Conservation (phyloP, 1,284 basidiomycete species). For the Amylostereum areolatum region DNA sequence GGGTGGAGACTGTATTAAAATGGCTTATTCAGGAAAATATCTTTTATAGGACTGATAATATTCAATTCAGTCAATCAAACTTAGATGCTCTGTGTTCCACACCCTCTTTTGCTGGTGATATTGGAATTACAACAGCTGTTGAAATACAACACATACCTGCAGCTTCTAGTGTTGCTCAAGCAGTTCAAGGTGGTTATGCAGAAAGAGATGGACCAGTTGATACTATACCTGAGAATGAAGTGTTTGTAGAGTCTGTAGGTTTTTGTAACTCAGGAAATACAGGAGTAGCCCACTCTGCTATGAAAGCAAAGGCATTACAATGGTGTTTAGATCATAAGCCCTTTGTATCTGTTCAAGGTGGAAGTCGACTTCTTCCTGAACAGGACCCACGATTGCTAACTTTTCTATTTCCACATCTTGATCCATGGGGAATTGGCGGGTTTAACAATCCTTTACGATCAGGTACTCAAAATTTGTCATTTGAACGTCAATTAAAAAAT, state of each 20-base stretch:
- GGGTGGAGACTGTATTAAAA: too few relatives aligned
- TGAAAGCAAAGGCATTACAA: not conserved
- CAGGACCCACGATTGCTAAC: not conserved
- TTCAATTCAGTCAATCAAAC: not conserved
- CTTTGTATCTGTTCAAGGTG: not conserved
- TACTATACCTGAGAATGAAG: not conserved
- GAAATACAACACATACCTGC: too few relatives aligned
- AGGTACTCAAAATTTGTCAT: not conserved
- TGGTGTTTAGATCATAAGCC: not conserved
- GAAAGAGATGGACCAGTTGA: not conserved
- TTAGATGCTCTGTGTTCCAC: not conserved
- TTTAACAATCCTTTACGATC: not conserved
- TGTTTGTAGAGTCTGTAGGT: not conserved
- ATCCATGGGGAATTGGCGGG: slow-evolving; percentile 4
- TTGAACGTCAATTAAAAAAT: not conserved
- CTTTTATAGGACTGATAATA: not conserved
- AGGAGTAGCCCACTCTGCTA: not conserved
- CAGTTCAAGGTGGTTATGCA: not conserved
- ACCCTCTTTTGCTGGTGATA: too few relatives aligned
- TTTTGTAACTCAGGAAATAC: too few relatives aligned
- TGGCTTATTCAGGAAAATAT: too few relatives aligned
- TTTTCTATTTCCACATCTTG: slow-evolving; percentile 2
- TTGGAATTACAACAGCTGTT: too few relatives aligned
- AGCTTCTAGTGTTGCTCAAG: not conserved
- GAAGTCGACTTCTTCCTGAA: not conserved